Evolutionary conservation across 768 basidiomycete species (phyloP).

Genomic region (Tricholoma saponaceum): DNA sequence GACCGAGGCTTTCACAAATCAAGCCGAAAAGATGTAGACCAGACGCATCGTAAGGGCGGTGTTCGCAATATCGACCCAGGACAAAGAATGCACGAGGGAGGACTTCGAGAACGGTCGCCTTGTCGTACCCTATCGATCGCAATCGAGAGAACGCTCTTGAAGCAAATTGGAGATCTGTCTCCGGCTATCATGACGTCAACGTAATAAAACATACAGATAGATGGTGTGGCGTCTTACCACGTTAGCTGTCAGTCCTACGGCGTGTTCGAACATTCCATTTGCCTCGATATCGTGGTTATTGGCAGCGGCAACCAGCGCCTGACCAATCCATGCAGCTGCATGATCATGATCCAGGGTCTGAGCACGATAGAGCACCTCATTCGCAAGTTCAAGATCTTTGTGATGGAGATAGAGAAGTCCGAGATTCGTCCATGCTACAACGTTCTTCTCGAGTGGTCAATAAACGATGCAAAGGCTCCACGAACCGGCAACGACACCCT

Average conservation of each 20-base stretch:
- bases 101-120: slow-evolving; percentile 29
- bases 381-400: slow-evolving; percentile 76
- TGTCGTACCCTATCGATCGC: slow-evolving; percentile 11
- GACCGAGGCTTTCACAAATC: slow-evolving; percentile 80
- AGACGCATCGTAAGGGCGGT: slow-evolving; percentile 62
- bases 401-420: slow-evolving; percentile 84
- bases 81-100: slow-evolving; percentile 80
- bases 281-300: slow-evolving; percentile 62
- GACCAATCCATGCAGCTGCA: slow-evolving; percentile 86
- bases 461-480: slow-evolving; percentile 1
- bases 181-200: slow-evolving; percentile 46
- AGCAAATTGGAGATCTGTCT: slow-evolving; percentile 78
- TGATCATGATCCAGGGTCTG: slow-evolving; percentile 93
- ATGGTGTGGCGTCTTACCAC: slow-evolving; percentile 42
- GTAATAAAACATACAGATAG: neutral
- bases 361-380: slow-evolving; percentile 80
- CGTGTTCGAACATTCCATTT: slow-evolving; percentile 68
- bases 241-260: slow-evolving; percentile 51
- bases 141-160: slow-evolving; percentile 47
- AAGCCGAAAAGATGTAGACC: slow-evolving; percentile 83
- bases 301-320: slow-evolving; percentile 63
- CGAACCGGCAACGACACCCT: neutral
- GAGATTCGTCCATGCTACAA: slow-evolving; percentile 78
- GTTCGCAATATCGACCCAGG: slow-evolving; percentile 69
- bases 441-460: slow-evolving; percentile 43